These are phyloP conservation scores for Erysimum cheiranthoides DNA, from an alignment of 345 rosid genomes.

Conservation along the genomic window DNA sequence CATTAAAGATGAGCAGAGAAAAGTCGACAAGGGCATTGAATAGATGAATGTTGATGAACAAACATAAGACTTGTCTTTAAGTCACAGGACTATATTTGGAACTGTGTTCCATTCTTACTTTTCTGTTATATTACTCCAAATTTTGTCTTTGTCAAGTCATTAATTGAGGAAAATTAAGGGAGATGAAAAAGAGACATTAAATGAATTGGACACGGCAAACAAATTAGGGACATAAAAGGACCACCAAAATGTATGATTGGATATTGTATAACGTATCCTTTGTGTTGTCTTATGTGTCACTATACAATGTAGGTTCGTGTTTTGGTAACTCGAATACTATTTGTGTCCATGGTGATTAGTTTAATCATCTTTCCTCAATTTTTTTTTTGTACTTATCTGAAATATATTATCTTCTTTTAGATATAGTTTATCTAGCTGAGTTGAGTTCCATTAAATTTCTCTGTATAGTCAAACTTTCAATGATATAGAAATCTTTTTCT, in stretches of 20 bases:
- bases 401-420: constrained; percentile 1
- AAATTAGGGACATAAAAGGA: constrained; percentile 32
- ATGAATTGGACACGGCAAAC: constrained; percentile 28
- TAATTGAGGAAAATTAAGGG: constrained; percentile 24
- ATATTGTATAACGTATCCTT: constrained; percentile 30
- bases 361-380: constrained; percentile 10
- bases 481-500: not conserved
- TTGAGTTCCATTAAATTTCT: not conserved
- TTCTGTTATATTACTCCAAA: constrained; percentile 4
- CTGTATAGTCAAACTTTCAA: not conserved
- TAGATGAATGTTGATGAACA: constrained; percentile 29
- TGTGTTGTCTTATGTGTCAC: constrained; percentile 44
- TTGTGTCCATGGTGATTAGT: not conserved
- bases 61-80: constrained; percentile 36
- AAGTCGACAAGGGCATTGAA: constrained; percentile 28
- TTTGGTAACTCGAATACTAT: not conserved
- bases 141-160: constrained; percentile 24
- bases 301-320: constrained; percentile 39
- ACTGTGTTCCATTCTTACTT: constrained; percentile 13
- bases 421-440: constrained; percentile 22
- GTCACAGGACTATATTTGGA: constrained; percentile 6
- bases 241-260: constrained; percentile 43
- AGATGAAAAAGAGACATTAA: constrained; percentile 25
- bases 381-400: constrained; percentile 23
- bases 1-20: constrained; percentile 12